Conservation (phyloP, 2,329 filamentous ascomycete genomes). For the Beauveria asiatica region DNA sequence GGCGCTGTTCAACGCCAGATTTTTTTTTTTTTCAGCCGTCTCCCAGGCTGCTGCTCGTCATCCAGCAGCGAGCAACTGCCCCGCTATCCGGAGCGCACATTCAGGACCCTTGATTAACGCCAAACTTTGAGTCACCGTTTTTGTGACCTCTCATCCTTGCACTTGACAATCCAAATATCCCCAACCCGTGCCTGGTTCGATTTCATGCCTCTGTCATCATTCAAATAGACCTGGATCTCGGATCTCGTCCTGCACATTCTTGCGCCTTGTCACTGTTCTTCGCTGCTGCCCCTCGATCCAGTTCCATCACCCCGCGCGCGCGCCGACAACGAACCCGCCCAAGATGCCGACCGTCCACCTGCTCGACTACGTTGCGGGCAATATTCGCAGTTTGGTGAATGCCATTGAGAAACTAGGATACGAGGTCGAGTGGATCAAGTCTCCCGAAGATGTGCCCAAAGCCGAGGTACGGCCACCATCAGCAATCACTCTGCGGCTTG, state of each 20-base stretch:
- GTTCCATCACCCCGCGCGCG: neutral
- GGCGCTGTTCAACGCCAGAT: neutral
- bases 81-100: slow-evolving; percentile 18
- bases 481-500: too few species aligned
- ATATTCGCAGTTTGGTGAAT: slow-evolving; percentile 92
- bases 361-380: slow-evolving; percentile 87
- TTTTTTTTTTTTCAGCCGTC: neutral
- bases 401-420: slow-evolving; percentile 95
- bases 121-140: slow-evolving; percentile 3
- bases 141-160: neutral
- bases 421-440: slow-evolving; percentile 82
- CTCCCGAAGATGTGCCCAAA: slow-evolving; percentile 72
- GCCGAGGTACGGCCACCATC: slow-evolving; percentile 57
- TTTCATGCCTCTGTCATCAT: neutral
- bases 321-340: slow-evolving; percentile 11
- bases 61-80: slow-evolving; percentile 12
- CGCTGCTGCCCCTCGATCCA: slow-evolving; percentile 6
- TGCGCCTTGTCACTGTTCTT: neutral
- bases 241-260: neutral
- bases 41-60: neutral
- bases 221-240: neutral
- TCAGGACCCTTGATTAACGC: slow-evolving; percentile 3
- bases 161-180: neutral
- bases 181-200: neutral
- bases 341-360: slow-evolving; percentile 71